Evolutionary conservation across 768 basidiomycete genomes (phyloP), one percentile per base, ranked within the genome.

Genomic region (Pleurotus citrinopileatus): DNA sequence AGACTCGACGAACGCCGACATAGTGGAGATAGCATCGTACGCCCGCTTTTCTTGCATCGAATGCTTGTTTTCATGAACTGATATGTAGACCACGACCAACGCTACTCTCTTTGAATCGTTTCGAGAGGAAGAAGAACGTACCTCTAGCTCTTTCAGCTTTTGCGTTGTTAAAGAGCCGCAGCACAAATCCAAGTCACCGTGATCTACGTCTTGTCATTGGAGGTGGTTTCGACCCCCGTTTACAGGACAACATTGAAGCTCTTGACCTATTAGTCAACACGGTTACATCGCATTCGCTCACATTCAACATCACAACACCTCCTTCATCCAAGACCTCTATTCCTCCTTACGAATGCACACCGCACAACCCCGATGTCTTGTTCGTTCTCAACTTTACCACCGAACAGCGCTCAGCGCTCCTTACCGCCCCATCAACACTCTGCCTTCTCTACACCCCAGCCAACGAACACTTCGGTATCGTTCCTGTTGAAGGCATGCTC

Each of bases 401-500:
- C 4, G 60, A 74, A 0, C 96, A 98, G 65, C 88, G 95, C 26
- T 84, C 89, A 1, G 86, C 86, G 5, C 80, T 98, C 1, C 83
- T 99, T 32, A 80, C 72, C 10, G 78, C 83, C 3, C 66, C 81
- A 0, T 80, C 78, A 3, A 91, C 92, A 0, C 68, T 82, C 13
- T 90, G 82, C 0, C 75, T 98, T 0, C 77, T 99, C 5, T 99
- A 99, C 67, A 99, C 96, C 0, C 97, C 96, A 0, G 73, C 81
- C 6, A 96, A 96, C 67, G 96, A 99, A 63, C 96, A 99, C 67
- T 97, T 98, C 66, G 97, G 96, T 1, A 98, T 99, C 60, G 95
- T 88, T 0, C 96, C 97, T 2, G 81, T 98, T 2, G 96, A 99
- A 67, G 94, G 84, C 0, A 98, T 98, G 94, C 80, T 84, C 6